These are phyloP conservation scores for Phaeotremella fagi DNA, from an alignment of 768 basidiomycete species.

Conservation along the genomic window DNA sequence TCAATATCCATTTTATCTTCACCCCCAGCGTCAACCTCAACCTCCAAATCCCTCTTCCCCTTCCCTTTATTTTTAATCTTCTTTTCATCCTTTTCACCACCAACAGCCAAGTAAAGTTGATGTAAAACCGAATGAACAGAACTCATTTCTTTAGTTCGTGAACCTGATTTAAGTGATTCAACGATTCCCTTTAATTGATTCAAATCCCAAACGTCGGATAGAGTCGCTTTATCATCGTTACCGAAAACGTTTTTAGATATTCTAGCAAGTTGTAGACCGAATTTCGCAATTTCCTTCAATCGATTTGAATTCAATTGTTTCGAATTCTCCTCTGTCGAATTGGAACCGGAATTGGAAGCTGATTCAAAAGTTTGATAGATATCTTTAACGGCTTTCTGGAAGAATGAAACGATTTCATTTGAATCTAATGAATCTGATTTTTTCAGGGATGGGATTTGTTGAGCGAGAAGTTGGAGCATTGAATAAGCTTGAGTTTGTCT, in stretches of 20 bases:
- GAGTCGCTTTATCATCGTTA: constrained; percentile 55
- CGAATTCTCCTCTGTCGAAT: constrained; percentile 44
- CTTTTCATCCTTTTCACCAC: constrained; percentile 19
- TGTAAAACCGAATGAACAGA: constrained; percentile 62
- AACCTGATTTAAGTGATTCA: constrained; percentile 53
- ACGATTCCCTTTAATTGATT: constrained; percentile 57
- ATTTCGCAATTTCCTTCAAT: constrained; percentile 73
- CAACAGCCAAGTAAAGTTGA: constrained; percentile 54
- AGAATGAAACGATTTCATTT: constrained; percentile 54
- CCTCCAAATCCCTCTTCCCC: constrained; percentile 5
- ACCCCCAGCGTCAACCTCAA: neutral
- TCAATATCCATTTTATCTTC: neutral
- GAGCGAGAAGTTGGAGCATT: constrained; percentile 63
- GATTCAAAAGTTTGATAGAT: constrained; percentile 55
- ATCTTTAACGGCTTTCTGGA: constrained; percentile 54
- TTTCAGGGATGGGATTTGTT: constrained; percentile 52
- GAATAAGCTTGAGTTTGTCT: constrained; percentile 70
- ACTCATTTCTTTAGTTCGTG: constrained; percentile 62
- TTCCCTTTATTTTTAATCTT: constrained; percentile 27
- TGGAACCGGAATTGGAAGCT: constrained; percentile 52
- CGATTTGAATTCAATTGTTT: constrained; percentile 58
- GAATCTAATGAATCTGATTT: constrained; percentile 46
- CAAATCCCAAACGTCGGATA: constrained; percentile 58
- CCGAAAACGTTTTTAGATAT: too few relatives aligned
- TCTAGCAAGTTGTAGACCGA: constrained; percentile 62